These are phyloP conservation scores for Fusarium azukiicola DNA, from an alignment of 2,329 filamentous ascomycete genomes.

Conservation along the genomic window DNA sequence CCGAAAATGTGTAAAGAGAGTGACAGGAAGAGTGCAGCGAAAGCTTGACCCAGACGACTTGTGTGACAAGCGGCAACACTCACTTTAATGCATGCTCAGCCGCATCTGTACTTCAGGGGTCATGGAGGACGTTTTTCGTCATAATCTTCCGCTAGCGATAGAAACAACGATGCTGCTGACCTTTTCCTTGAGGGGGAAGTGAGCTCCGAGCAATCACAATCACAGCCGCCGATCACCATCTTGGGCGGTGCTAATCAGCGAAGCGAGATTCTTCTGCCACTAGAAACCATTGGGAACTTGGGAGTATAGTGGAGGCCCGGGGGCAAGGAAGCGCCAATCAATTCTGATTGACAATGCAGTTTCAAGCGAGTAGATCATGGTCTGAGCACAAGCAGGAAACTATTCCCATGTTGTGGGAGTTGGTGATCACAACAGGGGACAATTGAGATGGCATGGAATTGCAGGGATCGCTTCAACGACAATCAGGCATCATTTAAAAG, in stretches of 20 bases:
- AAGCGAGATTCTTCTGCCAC: conserved; percentile 29
- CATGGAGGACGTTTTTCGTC: not conserved
- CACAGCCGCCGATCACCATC: conserved; percentile 45
- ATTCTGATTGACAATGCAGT: not conserved
- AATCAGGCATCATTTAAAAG: too few species aligned
- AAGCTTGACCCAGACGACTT: conserved; percentile 10
- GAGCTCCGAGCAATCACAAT: conserved; percentile 26
- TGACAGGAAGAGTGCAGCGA: conserved; percentile 43
- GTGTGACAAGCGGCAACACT: not conserved
- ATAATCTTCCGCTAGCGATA: conserved; percentile 10
- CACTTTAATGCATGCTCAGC: conserved; percentile 26
- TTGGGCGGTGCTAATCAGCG: conserved; percentile 12
- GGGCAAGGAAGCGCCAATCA: not conserved
- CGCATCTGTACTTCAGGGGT: conserved; percentile 9
- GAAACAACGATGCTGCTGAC: conserved; percentile 23
- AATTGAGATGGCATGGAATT: too few species aligned
- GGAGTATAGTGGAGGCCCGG: not conserved
- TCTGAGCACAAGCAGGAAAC: not conserved
- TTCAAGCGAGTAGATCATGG: not conserved
- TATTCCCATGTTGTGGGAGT: too few species aligned
- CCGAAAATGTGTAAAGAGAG: conserved; percentile 42
- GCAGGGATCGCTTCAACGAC: too few species aligned
- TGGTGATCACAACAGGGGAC: not conserved
- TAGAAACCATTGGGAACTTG: not conserved
- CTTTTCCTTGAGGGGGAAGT: conserved; percentile 25